Percentiles rank a stretch among this genome's conserved stretches.
These are phyloP conservation scores for Nakataea oryzae DNA, from an alignment of 2,329 filamentous ascomycete species.

Conservation along the genomic window DNA sequence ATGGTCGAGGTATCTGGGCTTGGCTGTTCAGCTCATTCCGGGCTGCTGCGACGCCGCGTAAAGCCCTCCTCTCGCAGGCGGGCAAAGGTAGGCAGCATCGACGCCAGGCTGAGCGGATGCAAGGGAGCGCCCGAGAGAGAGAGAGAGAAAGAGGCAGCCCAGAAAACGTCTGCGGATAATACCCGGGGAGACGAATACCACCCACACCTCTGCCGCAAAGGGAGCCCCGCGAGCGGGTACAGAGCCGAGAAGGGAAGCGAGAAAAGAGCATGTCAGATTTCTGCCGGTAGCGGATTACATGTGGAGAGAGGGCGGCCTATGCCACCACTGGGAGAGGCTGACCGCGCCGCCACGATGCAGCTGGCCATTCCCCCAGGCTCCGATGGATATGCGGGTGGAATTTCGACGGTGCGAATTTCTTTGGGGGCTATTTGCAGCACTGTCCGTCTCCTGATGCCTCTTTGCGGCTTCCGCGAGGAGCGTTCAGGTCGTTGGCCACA, in stretches of 20 bases:
- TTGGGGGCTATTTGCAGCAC: not conserved
- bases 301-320: too few species aligned
- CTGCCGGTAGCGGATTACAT: not conserved
- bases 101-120: not conserved
- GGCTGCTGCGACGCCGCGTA: not conserved
- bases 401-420: not conserved
- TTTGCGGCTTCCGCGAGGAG: too few species aligned
- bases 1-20: not conserved
- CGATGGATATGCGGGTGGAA: not conserved
- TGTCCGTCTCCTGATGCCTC: not conserved
- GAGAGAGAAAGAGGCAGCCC: not conserved
- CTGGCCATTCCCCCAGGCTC: not conserved
- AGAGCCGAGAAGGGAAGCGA: not conserved
- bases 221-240: too few species aligned
- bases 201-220: not conserved
- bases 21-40: not conserved
- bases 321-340: not conserved
- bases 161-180: too few species aligned
- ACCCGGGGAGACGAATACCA: too few species aligned
- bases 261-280: too few species aligned
- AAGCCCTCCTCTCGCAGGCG: not conserved
- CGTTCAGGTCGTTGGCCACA: too few species aligned
- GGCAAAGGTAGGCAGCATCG: too few species aligned
- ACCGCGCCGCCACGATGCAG: not conserved
- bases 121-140: not conserved